These are phyloP conservation scores for Boletus patriciae DNA, from an alignment of 768 basidiomycete species.

Conservation along the genomic window DNA sequence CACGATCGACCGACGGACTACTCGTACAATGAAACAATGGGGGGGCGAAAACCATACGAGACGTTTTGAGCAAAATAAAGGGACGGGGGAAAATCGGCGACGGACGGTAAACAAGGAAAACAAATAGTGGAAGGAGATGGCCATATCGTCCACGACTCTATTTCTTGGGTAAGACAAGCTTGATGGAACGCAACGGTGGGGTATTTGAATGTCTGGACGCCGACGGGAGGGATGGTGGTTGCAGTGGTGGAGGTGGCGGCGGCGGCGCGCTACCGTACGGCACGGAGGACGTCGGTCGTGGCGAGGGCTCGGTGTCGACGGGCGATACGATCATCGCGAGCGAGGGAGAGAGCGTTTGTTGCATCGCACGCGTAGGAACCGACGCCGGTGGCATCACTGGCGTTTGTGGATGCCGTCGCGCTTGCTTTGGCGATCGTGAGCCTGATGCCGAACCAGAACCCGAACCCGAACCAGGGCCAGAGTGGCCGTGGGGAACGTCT, in stretches of 20 bases:
- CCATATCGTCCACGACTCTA: slow-evolving; percentile 12
- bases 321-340: slow-evolving; percentile 38
- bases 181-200: slow-evolving; percentile 31
- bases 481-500: slow-evolving; percentile 9
- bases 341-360: slow-evolving; percentile 35
- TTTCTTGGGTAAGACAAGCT: slow-evolving; percentile 33
- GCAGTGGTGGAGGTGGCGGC: slow-evolving; percentile 15
- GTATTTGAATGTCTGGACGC: slow-evolving; percentile 24
- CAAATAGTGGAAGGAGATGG: background rate
- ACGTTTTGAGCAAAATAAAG: background rate
- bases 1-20: background rate
- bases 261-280: slow-evolving; percentile 17
- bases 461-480: slow-evolving; percentile 17
- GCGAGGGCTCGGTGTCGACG: slow-evolving; percentile 34
- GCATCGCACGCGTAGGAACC: slow-evolving; percentile 33
- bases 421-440: slow-evolving; percentile 35
- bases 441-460: slow-evolving; percentile 16
- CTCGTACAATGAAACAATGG: slow-evolving; percentile 12
- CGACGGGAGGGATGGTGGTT: slow-evolving; percentile 2
- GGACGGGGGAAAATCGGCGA: background rate
- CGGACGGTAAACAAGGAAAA: background rate
- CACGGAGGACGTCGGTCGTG: slow-evolving; percentile 31
- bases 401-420: slow-evolving; percentile 36
- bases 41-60: background rate
- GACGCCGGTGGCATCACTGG: slow-evolving; percentile 29